These are phyloP conservation scores for Buxus sempervirens DNA, from an alignment of 164 flowering plant genomes.

Conservation along the genomic window DNA sequence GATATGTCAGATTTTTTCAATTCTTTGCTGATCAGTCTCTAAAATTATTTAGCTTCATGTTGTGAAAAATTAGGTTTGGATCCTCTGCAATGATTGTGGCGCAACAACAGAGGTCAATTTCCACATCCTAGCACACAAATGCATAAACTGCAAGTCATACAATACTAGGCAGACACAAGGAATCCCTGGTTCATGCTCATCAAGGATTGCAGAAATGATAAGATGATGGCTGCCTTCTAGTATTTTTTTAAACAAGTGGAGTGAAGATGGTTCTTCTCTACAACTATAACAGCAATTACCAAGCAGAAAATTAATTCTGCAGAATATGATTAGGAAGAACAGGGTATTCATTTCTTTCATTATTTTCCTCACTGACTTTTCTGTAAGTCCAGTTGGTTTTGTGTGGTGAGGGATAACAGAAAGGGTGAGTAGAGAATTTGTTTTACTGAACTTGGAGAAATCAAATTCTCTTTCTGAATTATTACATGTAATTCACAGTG, in stretches of 20 bases:
- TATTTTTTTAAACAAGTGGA: too few relatives aligned
- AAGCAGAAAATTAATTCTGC: neutral
- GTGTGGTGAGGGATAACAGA: neutral
- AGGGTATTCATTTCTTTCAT: neutral
- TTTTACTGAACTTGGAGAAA: too few relatives aligned
- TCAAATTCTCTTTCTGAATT: too few relatives aligned
- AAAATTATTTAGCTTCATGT: neutral
- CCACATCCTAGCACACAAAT: conserved; percentile 74
- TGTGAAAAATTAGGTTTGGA: conserved; percentile 54
- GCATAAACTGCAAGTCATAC: conserved; percentile 71
- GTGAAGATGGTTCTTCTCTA: neutral
- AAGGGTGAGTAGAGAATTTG: too few relatives aligned
- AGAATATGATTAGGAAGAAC: neutral
- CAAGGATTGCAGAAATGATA: conserved; percentile 22
- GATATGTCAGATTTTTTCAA: neutral
- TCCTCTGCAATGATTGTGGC: conserved; percentile 90
- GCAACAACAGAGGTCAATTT: conserved; percentile 56
- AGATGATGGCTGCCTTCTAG: neutral
- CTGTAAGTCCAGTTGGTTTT: neutral
- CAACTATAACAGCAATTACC: neutral
- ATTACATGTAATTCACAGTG: too few relatives aligned
- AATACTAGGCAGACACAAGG: conserved; percentile 74
- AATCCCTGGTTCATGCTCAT: conserved; percentile 46
- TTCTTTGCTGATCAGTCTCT: neutral
- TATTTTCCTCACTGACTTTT: neutral